phyloP scores from a whole-genome alignment of 2,329 filamentous ascomycete genomes.

The Aspergillus sp. region DNA sequence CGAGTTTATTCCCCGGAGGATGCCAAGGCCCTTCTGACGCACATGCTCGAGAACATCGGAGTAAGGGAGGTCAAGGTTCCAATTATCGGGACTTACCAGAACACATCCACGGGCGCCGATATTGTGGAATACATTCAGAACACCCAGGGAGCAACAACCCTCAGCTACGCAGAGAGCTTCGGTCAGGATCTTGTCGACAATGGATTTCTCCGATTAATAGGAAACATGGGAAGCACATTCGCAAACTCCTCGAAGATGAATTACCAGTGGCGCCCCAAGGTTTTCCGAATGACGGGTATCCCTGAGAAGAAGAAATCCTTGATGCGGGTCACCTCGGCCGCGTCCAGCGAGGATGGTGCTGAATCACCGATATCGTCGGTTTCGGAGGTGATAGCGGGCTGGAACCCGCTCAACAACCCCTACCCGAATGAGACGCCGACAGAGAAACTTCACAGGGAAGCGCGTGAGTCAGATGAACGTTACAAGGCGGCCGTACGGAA shows the following conservation, averaged over 20 bases:
- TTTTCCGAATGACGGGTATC: conserved; percentile 77
- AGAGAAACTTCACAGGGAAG: conserved; percentile 79
- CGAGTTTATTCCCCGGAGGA: conserved; percentile 75
- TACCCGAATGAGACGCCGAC: conserved; percentile 89
- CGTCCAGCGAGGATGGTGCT: conserved; percentile 49
- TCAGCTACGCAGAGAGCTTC: conserved; percentile 87
- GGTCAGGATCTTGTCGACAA: conserved; percentile 83
- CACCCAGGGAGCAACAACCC: conserved; percentile 70
- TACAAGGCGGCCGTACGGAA: conserved; percentile 82
- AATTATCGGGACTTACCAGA: conserved; percentile 88
- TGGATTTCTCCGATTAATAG: conserved; percentile 76
- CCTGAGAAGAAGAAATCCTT: conserved; percentile 75
- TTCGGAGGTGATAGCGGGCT: conserved; percentile 79
- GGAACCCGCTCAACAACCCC: conserved; percentile 84
- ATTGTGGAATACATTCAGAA: conserved; percentile 94
- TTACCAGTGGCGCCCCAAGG: conserved; percentile 92
- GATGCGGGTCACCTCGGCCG: conserved; percentile 64
- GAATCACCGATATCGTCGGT: conserved; percentile 79
- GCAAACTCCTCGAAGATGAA: conserved; percentile 96
- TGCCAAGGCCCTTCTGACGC: conserved; percentile 77
- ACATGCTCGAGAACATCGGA: conserved; percentile 80
- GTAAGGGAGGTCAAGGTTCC: conserved; percentile 89
- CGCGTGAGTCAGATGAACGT: conserved; percentile 79
- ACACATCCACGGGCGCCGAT: conserved; percentile 81
- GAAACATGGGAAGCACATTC: conserved; percentile 90